These are phyloP conservation scores for Plantago lanceolata DNA, from an alignment of 305 asterid genomes.

Conservation along the genomic window DNA sequence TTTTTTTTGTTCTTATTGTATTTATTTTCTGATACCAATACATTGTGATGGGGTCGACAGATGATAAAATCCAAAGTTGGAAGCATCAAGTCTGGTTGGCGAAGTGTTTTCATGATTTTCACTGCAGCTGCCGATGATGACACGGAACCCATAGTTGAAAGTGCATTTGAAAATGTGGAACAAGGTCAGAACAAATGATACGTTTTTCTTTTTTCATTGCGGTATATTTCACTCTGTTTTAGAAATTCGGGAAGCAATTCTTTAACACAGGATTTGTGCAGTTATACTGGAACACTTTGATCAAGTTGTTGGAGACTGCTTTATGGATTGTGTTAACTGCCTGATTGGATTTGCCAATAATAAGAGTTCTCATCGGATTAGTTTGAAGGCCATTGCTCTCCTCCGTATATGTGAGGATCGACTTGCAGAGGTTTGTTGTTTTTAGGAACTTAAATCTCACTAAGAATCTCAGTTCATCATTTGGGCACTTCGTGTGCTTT, in stretches of 20 bases:
- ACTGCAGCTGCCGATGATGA: conserved; percentile 99
- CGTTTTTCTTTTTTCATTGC: conserved; percentile 17
- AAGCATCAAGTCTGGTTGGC: conserved; percentile 98
- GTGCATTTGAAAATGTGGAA: conserved; percentile 98
- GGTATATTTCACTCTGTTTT: conserved; percentile 14
- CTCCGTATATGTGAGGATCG: conserved; percentile 99
- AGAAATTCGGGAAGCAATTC: conserved; percentile 22
- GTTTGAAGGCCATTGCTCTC: conserved; percentile 99
- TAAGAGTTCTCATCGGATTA: conserved; percentile 87
- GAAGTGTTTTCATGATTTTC: conserved; percentile 99
- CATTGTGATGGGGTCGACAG: conserved; percentile 47
- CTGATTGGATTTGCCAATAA: conserved; percentile 97
- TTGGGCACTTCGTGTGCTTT: conserved; percentile 2
- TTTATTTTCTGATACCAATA: conserved; percentile 28
- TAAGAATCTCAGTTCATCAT: conserved; percentile 6
- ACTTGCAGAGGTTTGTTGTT: conserved; percentile 85
- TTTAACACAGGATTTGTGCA: conserved; percentile 50
- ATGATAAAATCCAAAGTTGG: conserved; percentile 99
- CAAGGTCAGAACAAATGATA: conserved; percentile 57
- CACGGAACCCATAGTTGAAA: conserved; percentile 85
- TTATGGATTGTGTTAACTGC: conserved; percentile 99
- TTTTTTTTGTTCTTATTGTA: conserved; percentile 21
- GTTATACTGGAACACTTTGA: conserved; percentile 99
- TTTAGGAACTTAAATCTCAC: background rate
- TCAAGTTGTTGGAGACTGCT: conserved; percentile 99